phyloP scores from a whole-genome alignment of 495 filamentous ascomycete species.

The Neurospora sp. region DNA sequence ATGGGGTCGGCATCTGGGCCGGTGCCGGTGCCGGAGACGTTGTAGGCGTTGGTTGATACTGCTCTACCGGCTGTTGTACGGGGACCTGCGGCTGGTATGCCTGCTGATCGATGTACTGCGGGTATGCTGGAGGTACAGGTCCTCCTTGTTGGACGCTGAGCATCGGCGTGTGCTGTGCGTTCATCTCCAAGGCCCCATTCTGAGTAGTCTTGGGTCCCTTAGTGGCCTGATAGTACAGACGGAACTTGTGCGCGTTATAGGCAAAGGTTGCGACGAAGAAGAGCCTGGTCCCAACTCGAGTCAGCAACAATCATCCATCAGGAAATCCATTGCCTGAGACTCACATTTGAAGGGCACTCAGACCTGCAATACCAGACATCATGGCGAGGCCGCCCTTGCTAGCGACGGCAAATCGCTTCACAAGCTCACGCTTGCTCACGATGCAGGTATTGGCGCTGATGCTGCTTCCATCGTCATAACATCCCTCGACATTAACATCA shows the following conservation, averaged over 20 bases:
- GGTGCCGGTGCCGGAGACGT: background rate
- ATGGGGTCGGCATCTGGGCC: background rate
- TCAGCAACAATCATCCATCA: background rate
- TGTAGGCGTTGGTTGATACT: conserved; percentile 11
- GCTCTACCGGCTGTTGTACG: background rate
- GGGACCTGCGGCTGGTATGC: conserved; percentile 3
- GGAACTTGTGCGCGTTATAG: conserved; percentile 33
- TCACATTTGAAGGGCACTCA: conserved; percentile 32
- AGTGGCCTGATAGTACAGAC: conserved; percentile 21
- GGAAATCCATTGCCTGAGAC: background rate
- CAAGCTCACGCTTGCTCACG: conserved; percentile 14
- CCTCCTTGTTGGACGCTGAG: conserved; percentile 13
- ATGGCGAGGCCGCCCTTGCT: conserved; percentile 16
- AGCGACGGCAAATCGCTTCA: conserved; percentile 21
- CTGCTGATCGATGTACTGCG: conserved; percentile 15
- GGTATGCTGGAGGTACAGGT: conserved; percentile 9
- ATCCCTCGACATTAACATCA: conserved; percentile 19
- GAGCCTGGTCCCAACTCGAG: conserved; percentile 15
- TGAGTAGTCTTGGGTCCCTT: conserved; percentile 14
- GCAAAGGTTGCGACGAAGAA: conserved; percentile 36
- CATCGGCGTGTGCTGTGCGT: conserved; percentile 20
- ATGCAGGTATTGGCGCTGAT: conserved; percentile 28
- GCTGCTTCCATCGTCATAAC: conserved; percentile 29
- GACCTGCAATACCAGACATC: conserved; percentile 31
- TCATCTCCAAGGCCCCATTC: conserved; percentile 27